Conservation (phyloP, 163 green algal genomes). For the Prototheca wickerhamii region DNA sequence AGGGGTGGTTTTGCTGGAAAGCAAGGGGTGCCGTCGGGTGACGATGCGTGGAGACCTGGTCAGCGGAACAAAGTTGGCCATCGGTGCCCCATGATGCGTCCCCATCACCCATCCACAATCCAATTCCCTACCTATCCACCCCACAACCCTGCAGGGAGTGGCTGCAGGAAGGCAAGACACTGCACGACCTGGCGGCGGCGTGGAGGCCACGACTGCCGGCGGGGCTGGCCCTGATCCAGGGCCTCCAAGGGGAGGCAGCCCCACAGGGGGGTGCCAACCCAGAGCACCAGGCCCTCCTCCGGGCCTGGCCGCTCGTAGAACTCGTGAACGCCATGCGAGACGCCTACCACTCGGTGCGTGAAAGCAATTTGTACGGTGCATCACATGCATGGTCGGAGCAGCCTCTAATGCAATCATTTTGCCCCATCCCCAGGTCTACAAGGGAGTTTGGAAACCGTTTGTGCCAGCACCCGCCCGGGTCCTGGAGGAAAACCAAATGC, state of each 20-base stretch:
- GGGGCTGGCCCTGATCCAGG: constrained; percentile 11
- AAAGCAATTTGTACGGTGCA: too few species aligned
- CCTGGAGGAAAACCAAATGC: not conserved
- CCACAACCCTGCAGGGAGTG: constrained; percentile 7
- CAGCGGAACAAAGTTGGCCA: too few species aligned
- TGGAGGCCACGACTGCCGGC: constrained; percentile 12
- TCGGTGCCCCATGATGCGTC: not conserved
- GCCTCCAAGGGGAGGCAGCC: too few species aligned
- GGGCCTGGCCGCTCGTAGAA: not conserved
- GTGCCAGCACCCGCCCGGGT: too few species aligned
- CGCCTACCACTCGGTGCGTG: not conserved
- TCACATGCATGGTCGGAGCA: too few species aligned
- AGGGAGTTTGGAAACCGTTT: too few species aligned
- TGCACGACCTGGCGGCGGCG: constrained; percentile 3
- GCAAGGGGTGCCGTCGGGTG: not conserved
- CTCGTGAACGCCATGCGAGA: not conserved
- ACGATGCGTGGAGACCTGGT: not conserved
- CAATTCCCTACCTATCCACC: not conserved
- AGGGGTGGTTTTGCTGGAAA: not conserved
- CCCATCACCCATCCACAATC: too few species aligned
- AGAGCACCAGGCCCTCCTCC: too few species aligned
- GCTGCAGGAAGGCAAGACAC: not conserved
- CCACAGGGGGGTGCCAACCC: too few species aligned
- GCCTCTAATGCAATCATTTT: too few species aligned
- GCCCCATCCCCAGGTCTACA: too few species aligned